Conservation (phyloP, 2,329 filamentous ascomycete species). For the Trichoderma asperellum region DNA sequence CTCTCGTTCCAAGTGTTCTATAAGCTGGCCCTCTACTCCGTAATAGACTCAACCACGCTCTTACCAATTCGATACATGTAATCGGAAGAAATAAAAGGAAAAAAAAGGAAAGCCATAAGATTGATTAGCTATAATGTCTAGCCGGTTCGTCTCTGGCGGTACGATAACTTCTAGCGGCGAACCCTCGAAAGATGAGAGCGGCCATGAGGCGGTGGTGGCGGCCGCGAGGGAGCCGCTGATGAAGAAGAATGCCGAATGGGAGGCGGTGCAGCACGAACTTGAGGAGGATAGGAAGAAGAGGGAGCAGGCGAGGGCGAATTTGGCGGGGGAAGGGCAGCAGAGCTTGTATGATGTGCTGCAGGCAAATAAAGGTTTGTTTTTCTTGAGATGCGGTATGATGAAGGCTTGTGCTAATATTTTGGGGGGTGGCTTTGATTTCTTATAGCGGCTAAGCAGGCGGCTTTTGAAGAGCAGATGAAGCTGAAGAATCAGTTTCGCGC, state of each 20-base stretch:
- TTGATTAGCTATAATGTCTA: slow-evolving; percentile 47
- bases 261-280: slow-evolving; percentile 65
- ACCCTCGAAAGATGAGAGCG: slow-evolving; percentile 33
- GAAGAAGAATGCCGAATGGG: slow-evolving; percentile 57
- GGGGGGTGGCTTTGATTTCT: no score
- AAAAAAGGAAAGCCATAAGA: not conserved
- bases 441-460: slow-evolving; percentile 78
- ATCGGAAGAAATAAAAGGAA: not conserved
- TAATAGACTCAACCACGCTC: no score
- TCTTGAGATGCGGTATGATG: not conserved
- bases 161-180: slow-evolving; percentile 43
- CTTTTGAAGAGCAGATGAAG: slow-evolving; percentile 73
- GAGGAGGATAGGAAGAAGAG: slow-evolving; percentile 62
- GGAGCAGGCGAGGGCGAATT: slow-evolving; percentile 53
- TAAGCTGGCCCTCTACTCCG: not conserved
- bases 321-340: slow-evolving; percentile 55
- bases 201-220: slow-evolving; percentile 20
- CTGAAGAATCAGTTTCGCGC: slow-evolving; percentile 78
- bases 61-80: no score
- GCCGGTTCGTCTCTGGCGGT: slow-evolving; percentile 60
- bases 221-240: slow-evolving; percentile 31
- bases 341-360: slow-evolving; percentile 75
- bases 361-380: slow-evolving; percentile 73
- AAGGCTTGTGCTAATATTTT: not conserved
- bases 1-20: not conserved